A percentile compares a stretch with the other conserved stretches of the same genome.
Conservation (phyloP, 768 basidiomycete genomes). For the Suillus cothurnatus region DNA sequence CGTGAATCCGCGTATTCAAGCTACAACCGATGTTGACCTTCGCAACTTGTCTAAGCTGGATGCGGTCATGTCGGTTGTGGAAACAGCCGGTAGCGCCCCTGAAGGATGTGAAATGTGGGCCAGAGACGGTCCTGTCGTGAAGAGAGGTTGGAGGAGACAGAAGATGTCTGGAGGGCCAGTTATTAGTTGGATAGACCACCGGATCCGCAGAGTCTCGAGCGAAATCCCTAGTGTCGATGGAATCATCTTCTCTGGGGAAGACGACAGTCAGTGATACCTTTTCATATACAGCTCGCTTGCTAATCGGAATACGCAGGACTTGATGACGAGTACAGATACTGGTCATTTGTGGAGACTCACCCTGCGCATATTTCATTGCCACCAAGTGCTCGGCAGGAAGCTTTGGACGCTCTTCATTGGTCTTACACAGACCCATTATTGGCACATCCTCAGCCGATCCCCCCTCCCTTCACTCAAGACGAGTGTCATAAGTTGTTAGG, state of each 20-base stretch:
- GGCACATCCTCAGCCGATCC: constrained; percentile 54
- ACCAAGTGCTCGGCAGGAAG: constrained; percentile 59
- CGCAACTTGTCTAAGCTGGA: constrained; percentile 53
- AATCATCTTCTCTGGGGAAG: constrained; percentile 28
- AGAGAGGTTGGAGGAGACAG: constrained; percentile 31
- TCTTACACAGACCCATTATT: constrained; percentile 79
- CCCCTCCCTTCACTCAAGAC: constrained; percentile 71
- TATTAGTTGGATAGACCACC: constrained; percentile 70
- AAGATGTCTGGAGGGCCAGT: constrained; percentile 37
- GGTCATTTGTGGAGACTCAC: constrained; percentile 79
- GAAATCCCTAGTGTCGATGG: constrained; percentile 43
- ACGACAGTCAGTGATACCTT: constrained; percentile 42
- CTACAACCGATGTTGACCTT: constrained; percentile 74
- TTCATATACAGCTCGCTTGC: not conserved
- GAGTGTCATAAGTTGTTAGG: constrained; percentile 77
- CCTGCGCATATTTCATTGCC: constrained; percentile 71
- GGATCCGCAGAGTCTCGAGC: constrained; percentile 49
- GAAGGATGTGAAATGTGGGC: constrained; percentile 67
- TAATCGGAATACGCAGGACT: constrained; percentile 46
- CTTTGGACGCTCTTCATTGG: constrained; percentile 78
- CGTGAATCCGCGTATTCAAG: constrained; percentile 58
- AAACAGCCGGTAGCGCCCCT: constrained; percentile 34
- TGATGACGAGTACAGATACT: constrained; percentile 79
- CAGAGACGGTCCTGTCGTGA: constrained; percentile 38
- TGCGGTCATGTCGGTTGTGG: constrained; percentile 35